Conservation (phyloP, 2,329 filamentous ascomycete genomes). For the Trichothecium sympodiale region DNA sequence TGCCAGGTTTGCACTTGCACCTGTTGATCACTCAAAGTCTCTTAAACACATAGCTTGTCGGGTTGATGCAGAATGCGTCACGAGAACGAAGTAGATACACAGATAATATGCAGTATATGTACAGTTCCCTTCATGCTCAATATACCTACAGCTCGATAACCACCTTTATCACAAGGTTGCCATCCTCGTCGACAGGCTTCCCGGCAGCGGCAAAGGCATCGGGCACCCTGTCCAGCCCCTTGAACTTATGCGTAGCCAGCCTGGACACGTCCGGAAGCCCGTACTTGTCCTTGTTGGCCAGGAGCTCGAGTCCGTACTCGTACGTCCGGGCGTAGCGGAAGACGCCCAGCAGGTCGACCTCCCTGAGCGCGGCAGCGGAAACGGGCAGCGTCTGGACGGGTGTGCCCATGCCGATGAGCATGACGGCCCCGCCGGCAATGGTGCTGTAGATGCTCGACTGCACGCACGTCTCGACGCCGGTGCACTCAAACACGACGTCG, state of each 20-base stretch:
- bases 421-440: slow-evolving; percentile 54
- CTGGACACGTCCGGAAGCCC: slow-evolving; percentile 9
- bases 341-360: slow-evolving; percentile 59
- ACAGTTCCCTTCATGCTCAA: not conserved
- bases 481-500: slow-evolving; percentile 8
- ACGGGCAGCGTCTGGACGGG: slow-evolving; percentile 60
- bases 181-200: slow-evolving; percentile 8
- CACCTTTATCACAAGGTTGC: slow-evolving; percentile 10
- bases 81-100: slow-evolving; percentile 48
- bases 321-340: slow-evolving; percentile 49
- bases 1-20: no score
- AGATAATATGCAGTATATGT: not conserved
- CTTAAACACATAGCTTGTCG: slow-evolving; percentile 57
- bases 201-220: slow-evolving; percentile 8
- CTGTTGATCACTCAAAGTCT: no score
- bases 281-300: slow-evolving; percentile 5
- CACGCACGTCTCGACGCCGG: slow-evolving; percentile 8
- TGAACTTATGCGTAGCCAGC: slow-evolving; percentile 8
- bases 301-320: slow-evolving; percentile 8
- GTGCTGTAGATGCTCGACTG: slow-evolving; percentile 24
- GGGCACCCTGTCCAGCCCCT: slow-evolving; percentile 5
- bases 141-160: slow-evolving; percentile 7
- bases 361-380: slow-evolving; percentile 54
- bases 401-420: slow-evolving; percentile 65
- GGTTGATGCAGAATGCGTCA: slow-evolving; percentile 51